Evolutionary conservation across 2,329 filamentous ascomycete species (phyloP), one percentile per base, ranked within the genome.

Genomic region (Venturia pyrina): DNA sequence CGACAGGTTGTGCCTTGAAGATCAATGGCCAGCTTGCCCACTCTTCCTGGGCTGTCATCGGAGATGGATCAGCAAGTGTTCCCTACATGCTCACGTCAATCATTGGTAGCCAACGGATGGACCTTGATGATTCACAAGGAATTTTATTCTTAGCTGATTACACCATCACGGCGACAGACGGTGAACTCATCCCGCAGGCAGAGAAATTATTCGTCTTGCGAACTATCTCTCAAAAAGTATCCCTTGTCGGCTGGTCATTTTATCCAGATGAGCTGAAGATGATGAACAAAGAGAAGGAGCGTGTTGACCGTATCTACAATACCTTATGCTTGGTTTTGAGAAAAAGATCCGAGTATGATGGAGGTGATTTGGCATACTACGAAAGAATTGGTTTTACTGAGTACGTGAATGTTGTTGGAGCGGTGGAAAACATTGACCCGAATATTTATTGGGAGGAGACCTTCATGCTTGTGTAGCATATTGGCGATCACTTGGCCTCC

Each of bases 271-370:
- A 28, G 21, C 15, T 37, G 53, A 5, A 15, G 24, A 37, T 28
- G 53, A 59, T 59, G 53, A 32, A 59, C 3, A 59, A 59, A 59
- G 53, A 59, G 53, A 37, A 5, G 53, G 53, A 59, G 32, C 53
- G 53, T 34, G 19, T 59, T 6, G 19, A 19, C 1, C 53, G 53
- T n/a, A 34, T 59, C n/a, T 32, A 32, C 2, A 59, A 37, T 37
- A 59, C 53, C 2, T 21, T 59, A 19, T 59, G 53, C 32, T 10
- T 59, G 32, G 53, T 59, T 3, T 37, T 59, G 4, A 37, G 53
- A 4, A 37, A 11, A 21, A 19, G 32, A 1, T 4, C 11, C n/a
- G 53, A 17, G 28, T 5, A 28, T 2, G 32, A n/a, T 59, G 32
- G 37, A 37, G 37, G 17, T 11, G 17, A 19, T n/a, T 4, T 59